These are phyloP conservation scores for Malassezia sympodialis DNA, from an alignment of 1,284 basidiomycete genomes.

Conservation along the genomic window DNA sequence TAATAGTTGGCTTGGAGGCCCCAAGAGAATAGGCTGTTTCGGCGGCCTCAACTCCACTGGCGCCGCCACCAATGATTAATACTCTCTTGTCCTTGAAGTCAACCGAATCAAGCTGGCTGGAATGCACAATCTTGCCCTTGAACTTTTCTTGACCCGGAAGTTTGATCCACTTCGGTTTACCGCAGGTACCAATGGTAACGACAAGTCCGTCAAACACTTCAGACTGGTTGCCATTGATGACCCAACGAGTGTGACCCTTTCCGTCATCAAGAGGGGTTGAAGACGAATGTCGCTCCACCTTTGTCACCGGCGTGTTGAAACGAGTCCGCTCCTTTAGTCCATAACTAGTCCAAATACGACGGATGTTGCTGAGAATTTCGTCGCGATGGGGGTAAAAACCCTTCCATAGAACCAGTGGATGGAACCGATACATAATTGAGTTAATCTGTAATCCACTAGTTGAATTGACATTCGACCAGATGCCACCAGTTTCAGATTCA, in stretches of 20 bases:
- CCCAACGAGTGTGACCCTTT: slow-evolving; percentile 53
- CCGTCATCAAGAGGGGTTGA: slow-evolving; percentile 42
- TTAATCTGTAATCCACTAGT: slow-evolving; percentile 59
- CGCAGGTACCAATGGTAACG: slow-evolving; percentile 56
- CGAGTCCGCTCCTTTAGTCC: slow-evolving; percentile 54
- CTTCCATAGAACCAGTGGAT: slow-evolving; percentile 33
- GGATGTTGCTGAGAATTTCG: slow-evolving; percentile 57
- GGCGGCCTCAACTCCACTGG: slow-evolving; percentile 59
- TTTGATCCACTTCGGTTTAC: slow-evolving; percentile 53
- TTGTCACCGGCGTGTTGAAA: slow-evolving; percentile 50
- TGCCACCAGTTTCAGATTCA: slow-evolving; percentile 51
- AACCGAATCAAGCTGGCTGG: slow-evolving; percentile 53
- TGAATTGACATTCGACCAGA: slow-evolving; percentile 58
- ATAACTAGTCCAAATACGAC: slow-evolving; percentile 56
- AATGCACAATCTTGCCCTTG: slow-evolving; percentile 55
- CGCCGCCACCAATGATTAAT: slow-evolving; percentile 55
- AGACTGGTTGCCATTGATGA: slow-evolving; percentile 50
- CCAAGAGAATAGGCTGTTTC: slow-evolving; percentile 51
- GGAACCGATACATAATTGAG: slow-evolving; percentile 51
- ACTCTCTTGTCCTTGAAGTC: slow-evolving; percentile 52
- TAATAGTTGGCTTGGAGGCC: slow-evolving; percentile 52
- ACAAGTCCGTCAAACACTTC: slow-evolving; percentile 57
- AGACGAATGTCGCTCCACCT: slow-evolving; percentile 36
- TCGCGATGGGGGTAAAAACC: slow-evolving; percentile 54
- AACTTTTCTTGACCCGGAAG: slow-evolving; percentile 54